Base-by-base conservation (phyloP, 805 yeast genomes). In the Debaryomyces prosopidis region DNA sequence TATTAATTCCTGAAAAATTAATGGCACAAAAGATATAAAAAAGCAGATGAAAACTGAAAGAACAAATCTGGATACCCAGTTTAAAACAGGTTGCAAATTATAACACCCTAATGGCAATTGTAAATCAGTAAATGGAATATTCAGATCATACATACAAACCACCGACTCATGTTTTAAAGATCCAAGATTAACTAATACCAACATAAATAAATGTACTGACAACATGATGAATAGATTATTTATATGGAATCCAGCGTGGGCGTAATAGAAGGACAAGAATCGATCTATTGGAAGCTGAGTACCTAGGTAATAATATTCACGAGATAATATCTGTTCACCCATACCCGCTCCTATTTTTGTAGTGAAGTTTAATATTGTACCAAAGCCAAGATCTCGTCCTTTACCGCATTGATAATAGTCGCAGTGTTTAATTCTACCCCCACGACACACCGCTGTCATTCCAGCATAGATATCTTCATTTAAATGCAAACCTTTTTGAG, bases 391-490 rank as follows among this genome's bases (percentile, higher is more conserved):
- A 70, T 92, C 98, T 63, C 98, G 77, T 0, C 98, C 98, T 63
- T 92, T 92, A 27, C 98, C 98, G 68, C 98, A 92, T 65, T 92
- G 98, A 66, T 83, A 90, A 66, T 86, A 92, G 60, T 92, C 98
- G 66, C 96, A 87, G 64, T 92, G 98, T 69, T 91, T 91, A 49
- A 91, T 91, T 54, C 92, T 76, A 1, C 97, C 98, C 36, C 97
- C 97, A 47, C 98, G 79, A 58, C 87, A 72, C 51, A 87, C 62
- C 0, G 96, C 97, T 49, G 73, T 88, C 87, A 91, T 92, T 39
- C 98, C 98, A 16, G 97, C 97, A 66, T 87, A 91, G 32, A 91
- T 92, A 72, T 91, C 98, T 63, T 91, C 97, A 69, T 91, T 91
- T 59, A 91, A 69, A 64, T 91, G 98, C 46, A 91, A 71, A 10